Evolutionary conservation across 352 stramenopile genomes (phyloP).

Genomic region (Phytophthora ramorum): DNA sequence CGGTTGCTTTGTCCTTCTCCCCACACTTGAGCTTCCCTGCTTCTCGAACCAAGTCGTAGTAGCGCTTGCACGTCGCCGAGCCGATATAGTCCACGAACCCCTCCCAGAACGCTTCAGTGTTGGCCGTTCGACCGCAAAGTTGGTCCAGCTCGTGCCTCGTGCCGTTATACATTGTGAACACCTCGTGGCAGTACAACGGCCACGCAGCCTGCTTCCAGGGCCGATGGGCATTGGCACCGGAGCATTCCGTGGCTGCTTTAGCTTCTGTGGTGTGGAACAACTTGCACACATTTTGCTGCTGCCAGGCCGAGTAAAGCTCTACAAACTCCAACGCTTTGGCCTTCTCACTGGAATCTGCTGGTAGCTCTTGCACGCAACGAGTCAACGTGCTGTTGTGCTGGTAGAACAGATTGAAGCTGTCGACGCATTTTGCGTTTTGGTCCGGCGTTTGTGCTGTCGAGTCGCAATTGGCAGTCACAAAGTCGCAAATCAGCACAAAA

Average conservation of each 20-base stretch:
- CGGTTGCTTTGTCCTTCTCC: not conserved
- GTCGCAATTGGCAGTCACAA: conserved; percentile 46
- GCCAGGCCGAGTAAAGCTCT: conserved; percentile 52
- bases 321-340: conserved; percentile 43
- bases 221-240: conserved; percentile 42
- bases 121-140: conserved; percentile 46
- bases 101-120: conserved; percentile 68
- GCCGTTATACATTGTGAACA: conserved; percentile 58
- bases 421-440: conserved; percentile 40
- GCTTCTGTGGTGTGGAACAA: conserved; percentile 60
- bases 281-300: conserved; percentile 52
- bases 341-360: conserved; percentile 13
- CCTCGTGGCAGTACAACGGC: conserved; percentile 66
- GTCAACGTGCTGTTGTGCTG: conserved; percentile 47
- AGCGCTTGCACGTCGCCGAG: conserved; percentile 59
- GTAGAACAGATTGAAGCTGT: conserved; percentile 64
- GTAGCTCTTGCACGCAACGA: conserved; percentile 36
- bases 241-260: conserved; percentile 54
- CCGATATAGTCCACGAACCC: conserved; percentile 64
- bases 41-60: conserved; percentile 59
- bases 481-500: conserved; percentile 54
- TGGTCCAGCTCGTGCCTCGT: conserved; percentile 54
- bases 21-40: conserved; percentile 40
- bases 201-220: conserved; percentile 55
- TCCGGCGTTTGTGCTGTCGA: not conserved